Evolutionary conservation across 441 rosid genomes (phyloP).

Genomic region (Bruguiera hainesii): DNA sequence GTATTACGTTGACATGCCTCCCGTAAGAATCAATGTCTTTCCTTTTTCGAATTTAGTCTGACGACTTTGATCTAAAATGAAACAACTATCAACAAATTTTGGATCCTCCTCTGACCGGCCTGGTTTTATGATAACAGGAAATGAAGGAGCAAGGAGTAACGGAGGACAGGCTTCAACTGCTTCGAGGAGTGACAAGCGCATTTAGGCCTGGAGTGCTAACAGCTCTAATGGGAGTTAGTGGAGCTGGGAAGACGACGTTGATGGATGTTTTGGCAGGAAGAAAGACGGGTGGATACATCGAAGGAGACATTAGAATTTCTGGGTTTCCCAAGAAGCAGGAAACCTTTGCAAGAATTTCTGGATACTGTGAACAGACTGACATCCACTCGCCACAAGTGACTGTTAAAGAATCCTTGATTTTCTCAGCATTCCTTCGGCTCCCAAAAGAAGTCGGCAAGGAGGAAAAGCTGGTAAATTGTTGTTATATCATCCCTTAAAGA

Average conservation of each 20-base stretch:
- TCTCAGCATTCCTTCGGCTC: constrained; percentile 86
- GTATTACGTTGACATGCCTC: constrained; percentile 90
- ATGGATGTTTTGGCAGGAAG: constrained; percentile 98
- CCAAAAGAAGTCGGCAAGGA: constrained; percentile 62
- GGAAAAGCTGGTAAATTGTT: constrained; percentile 55
- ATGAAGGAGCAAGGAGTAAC: constrained; percentile 80
- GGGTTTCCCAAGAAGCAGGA: constrained; percentile 87
- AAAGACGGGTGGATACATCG: constrained; percentile 84
- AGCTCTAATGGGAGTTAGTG: constrained; percentile 96
- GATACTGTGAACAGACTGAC: constrained; percentile 91
- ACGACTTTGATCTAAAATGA: too few relatives aligned
- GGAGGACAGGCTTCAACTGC: constrained; percentile 67
- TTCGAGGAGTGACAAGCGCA: constrained; percentile 67
- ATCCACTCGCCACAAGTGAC: constrained; percentile 96
- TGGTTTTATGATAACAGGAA: constrained; percentile 46
- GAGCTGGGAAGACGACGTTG: constrained; percentile 95
- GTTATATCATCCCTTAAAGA: background rate
- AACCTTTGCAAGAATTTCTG: constrained; percentile 96
- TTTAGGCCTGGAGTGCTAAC: constrained; percentile 93
- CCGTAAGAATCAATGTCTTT: constrained; percentile 39
- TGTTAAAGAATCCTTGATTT: constrained; percentile 71
- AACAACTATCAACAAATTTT: background rate
- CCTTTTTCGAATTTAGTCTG: background rate
- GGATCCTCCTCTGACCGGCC: background rate
- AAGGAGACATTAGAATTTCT: constrained; percentile 77